phyloP scores from a whole-genome alignment of 2,329 filamentous ascomycete species.

The Laburnicola sp. region DNA sequence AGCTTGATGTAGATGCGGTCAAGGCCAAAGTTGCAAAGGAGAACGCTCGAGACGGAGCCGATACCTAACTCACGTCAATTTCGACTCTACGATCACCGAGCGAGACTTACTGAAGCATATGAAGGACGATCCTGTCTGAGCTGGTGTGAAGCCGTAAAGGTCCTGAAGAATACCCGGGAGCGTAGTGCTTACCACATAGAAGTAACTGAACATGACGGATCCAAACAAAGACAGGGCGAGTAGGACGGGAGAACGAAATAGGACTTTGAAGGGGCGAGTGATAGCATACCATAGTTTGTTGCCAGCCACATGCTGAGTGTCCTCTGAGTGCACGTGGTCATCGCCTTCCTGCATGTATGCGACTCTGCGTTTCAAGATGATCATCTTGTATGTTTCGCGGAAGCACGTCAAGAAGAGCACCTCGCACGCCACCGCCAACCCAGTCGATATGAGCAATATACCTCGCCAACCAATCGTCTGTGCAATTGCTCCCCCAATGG shows the following conservation, averaged over 20 bases:
- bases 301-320: slow-evolving; percentile 20
- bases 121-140: slow-evolving; percentile 58
- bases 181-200: slow-evolving; percentile 53
- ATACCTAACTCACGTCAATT: slow-evolving; percentile 40
- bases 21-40: slow-evolving; percentile 55
- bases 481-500: slow-evolving; percentile 8
- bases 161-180: slow-evolving; percentile 49
- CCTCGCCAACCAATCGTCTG: slow-evolving; percentile 13
- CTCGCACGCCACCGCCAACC: not conserved
- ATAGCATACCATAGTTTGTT: slow-evolving; percentile 44
- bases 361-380: slow-evolving; percentile 34
- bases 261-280: slow-evolving; percentile 47
- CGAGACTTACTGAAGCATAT: slow-evolving; percentile 58
- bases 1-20: slow-evolving; percentile 59
- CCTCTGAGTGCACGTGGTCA: slow-evolving; percentile 4
- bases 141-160: slow-evolving; percentile 52
- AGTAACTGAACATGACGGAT: slow-evolving; percentile 49
- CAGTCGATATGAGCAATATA: slow-evolving; percentile 9
- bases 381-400: slow-evolving; percentile 23
- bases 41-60: slow-evolving; percentile 54
- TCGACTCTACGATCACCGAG: too few relatives aligned
- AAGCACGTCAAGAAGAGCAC: slow-evolving; percentile 6
- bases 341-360: slow-evolving; percentile 26
- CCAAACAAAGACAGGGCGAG: slow-evolving; percentile 54
- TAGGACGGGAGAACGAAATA: slow-evolving; percentile 58